A percentile compares a stretch with the other conserved stretches of the same genome.
Evolutionary conservation across 495 filamentous ascomycete genomes (phyloP).

Genomic region (Xylaria castorea): DNA sequence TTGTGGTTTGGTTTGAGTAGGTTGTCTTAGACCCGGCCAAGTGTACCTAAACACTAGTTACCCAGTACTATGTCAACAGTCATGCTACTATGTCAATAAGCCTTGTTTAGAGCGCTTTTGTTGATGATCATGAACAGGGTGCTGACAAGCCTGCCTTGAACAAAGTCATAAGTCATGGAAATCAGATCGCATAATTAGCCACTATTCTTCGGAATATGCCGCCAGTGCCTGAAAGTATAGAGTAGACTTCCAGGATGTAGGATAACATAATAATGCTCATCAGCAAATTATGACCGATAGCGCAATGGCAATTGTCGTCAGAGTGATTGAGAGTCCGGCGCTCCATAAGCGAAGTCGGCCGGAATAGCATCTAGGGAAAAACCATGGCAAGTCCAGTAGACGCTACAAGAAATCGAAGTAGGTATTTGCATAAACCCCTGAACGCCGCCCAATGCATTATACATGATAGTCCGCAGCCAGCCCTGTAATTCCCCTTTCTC

Average conservation of each 20-base stretch:
- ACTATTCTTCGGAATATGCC: not conserved
- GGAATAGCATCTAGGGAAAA: not conserved
- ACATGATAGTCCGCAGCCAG: constrained; percentile 3
- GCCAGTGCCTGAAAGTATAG: not conserved
- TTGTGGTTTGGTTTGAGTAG: not conserved
- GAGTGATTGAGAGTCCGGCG: not conserved
- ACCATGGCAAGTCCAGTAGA: not conserved
- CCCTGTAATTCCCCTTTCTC: not conserved
- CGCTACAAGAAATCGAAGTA: constrained; percentile 10
- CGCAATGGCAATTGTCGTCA: not conserved
- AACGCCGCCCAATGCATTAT: constrained; percentile 32
- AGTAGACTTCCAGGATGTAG: not conserved
- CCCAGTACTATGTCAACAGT: no score
- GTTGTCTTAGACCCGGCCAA: not conserved
- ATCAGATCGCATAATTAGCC: not conserved
- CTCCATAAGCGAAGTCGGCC: not conserved
- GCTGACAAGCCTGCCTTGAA: not conserved
- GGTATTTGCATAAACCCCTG: constrained; percentile 18
- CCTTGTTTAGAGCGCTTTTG: not conserved
- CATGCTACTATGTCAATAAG: not conserved
- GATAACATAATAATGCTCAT: not conserved
- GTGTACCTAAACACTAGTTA: not conserved
- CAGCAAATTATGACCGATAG: not conserved
- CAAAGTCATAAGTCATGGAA: not conserved
- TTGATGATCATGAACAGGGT: not conserved